Evolutionary conservation across 2,329 filamentous ascomycete genomes (phyloP).

Genomic region (Orbilia blumenaviensis): DNA sequence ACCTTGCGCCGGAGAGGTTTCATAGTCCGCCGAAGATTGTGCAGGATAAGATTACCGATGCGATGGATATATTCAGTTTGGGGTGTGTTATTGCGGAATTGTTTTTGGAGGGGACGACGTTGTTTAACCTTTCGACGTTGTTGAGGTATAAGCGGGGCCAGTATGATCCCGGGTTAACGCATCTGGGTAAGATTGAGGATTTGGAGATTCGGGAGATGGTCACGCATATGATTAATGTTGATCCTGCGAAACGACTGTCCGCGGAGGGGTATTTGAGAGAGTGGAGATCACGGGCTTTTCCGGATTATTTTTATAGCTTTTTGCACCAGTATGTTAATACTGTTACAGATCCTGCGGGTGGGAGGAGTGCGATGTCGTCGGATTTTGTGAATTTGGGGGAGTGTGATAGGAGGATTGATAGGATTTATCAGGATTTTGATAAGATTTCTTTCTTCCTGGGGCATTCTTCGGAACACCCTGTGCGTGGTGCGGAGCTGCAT

Average conservation of each 20-base stretch:
- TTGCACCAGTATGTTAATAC: conserved; percentile 97
- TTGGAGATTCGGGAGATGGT: conserved; percentile 80
- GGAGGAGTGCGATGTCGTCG: conserved; percentile 73
- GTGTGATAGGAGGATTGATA: conserved; percentile 91
- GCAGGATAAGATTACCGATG: conserved; percentile 77
- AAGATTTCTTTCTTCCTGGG: conserved; percentile 96
- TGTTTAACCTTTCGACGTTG: conserved; percentile 96
- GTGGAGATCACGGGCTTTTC: conserved; percentile 91
- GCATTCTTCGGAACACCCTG: conserved; percentile 68
- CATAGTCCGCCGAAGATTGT: conserved; percentile 72
- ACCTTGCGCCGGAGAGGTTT: conserved; percentile 93
- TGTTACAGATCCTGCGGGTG: conserved; percentile 88
- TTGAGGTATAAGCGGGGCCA: conserved; percentile 93
- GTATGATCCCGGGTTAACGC: conserved; percentile 83
- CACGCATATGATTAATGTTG: conserved; percentile 92
- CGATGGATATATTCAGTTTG: conserved; percentile 98
- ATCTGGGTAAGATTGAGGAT: conserved; percentile 87
- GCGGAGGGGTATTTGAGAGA: conserved; percentile 94
- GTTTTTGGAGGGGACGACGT: conserved; percentile 84
- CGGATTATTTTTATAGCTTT: conserved; percentile 96
- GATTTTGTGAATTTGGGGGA: conserved; percentile 67
- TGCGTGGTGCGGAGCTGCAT: conserved; percentile 58
- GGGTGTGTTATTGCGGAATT: conserved; percentile 97
- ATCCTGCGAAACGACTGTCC: conserved; percentile 89
- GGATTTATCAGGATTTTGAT: conserved; percentile 93